phyloP scores from a whole-genome alignment of 306 rosid genomes.

The Prunus armeniaca region DNA sequence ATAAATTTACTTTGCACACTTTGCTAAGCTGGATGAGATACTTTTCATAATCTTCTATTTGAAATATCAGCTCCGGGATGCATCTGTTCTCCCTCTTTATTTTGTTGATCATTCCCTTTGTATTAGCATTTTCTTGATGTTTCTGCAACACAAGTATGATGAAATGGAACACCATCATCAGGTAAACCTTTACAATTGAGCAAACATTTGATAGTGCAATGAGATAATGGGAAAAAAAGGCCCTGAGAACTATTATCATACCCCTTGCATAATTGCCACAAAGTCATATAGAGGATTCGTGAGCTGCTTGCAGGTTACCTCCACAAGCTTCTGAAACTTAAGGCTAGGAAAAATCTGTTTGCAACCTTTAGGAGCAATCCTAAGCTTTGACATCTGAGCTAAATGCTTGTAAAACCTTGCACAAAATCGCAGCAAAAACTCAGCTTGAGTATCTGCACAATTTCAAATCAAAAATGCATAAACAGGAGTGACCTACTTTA shows the following conservation, averaged over 20 bases:
- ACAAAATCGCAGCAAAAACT: conserved; percentile 30
- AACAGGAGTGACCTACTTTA: neutral
- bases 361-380: conserved; percentile 40
- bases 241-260: neutral
- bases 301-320: conserved; percentile 40
- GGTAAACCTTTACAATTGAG: neutral
- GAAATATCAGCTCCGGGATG: conserved; percentile 39
- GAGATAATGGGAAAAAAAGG: neutral
- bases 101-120: conserved; percentile 29
- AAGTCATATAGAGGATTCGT: conserved; percentile 36
- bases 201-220: neutral
- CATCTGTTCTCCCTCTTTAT: conserved; percentile 45
- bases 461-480: neutral
- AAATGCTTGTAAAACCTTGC: conserved; percentile 39
- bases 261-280: conserved; percentile 32
- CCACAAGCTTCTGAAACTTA: conserved; percentile 40
- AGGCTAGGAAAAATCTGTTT: conserved; percentile 37
- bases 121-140: conserved; percentile 29
- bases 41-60: conserved; percentile 46
- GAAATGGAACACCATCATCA: neutral
- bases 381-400: conserved; percentile 41
- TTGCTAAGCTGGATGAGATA: conserved; percentile 43
- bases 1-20: conserved; percentile 36
- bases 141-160: conserved; percentile 17
- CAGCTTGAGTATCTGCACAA: conserved; percentile 37